These are phyloP conservation scores for Sporothrix curviconia DNA, from an alignment of 2,329 filamentous ascomycete genomes.

Conservation along the genomic window DNA sequence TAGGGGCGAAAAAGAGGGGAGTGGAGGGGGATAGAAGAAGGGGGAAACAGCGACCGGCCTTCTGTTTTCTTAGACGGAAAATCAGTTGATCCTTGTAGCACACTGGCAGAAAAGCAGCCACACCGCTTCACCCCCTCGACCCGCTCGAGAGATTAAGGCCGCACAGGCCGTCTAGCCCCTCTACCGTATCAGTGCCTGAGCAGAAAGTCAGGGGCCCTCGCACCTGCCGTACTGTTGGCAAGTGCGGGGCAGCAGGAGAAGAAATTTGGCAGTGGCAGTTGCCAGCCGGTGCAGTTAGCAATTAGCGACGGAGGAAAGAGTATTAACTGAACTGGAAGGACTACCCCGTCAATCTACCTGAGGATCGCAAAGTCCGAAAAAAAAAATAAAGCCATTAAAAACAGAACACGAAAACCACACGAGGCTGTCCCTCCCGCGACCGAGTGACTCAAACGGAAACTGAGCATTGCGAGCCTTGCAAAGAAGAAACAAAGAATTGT, in stretches of 20 bases:
- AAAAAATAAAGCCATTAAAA: neutral
- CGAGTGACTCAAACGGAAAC: neutral
- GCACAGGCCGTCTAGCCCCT: neutral
- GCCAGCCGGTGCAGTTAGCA: neutral
- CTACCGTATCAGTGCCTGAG: neutral
- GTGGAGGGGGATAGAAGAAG: conserved; percentile 6
- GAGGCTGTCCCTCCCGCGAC: neutral
- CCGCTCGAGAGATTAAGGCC: neutral
- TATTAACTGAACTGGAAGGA: neutral
- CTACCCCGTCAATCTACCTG: neutral
- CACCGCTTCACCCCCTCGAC: conserved; percentile 5
- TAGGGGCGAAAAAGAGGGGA: conserved; percentile 12
- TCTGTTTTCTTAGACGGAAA: conserved; percentile 13
- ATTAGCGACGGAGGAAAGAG: neutral
- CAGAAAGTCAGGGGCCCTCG: neutral
- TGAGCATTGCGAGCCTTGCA: too few species aligned
- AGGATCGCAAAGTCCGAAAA: neutral
- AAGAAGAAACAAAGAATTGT: too few species aligned
- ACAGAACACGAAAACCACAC: neutral
- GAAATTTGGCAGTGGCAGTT: neutral
- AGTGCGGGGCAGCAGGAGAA: conserved; percentile 2
- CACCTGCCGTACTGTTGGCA: neutral
- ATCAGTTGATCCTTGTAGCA: conserved; percentile 19
- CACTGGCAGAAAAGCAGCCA: neutral
- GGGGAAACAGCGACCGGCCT: conserved; percentile 3